Evolutionary conservation across 176 grass and related monocot genomes (phyloP).

Genomic region (Aegilops longissima): DNA sequence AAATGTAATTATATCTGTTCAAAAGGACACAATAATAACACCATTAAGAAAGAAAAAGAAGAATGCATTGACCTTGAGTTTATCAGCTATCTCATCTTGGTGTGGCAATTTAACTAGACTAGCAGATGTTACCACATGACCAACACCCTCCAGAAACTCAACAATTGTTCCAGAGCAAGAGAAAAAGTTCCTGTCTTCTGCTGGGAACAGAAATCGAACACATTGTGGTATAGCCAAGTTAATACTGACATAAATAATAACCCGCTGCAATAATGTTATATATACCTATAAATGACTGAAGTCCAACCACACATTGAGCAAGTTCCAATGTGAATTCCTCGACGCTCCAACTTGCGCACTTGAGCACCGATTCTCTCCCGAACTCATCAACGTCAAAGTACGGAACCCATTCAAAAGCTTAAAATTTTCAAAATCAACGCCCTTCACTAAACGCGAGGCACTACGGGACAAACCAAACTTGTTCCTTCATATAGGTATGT

Average conservation of each 20-base stretch:
- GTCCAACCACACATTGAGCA: conserved; percentile 30
- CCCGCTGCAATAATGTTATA: not conserved
- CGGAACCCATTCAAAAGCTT: conserved; percentile 2
- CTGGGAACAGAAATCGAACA: not conserved
- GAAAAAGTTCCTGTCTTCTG: conserved; percentile 15
- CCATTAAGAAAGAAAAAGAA: not conserved
- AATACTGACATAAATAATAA: conserved; percentile 5
- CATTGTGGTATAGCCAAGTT: not conserved
- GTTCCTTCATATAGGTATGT: no score
- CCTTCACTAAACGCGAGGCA: not conserved
- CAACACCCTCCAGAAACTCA: not conserved
- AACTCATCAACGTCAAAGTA: conserved; percentile 16
- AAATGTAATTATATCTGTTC: not conserved
- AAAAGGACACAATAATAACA: not conserved
- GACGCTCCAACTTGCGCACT: not conserved
- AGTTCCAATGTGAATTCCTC: conserved; percentile 27
- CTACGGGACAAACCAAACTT: no score
- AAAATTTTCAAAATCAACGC: not conserved
- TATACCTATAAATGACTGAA: conserved; percentile 16
- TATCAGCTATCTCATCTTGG: conserved; percentile 10
- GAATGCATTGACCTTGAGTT: conserved; percentile 22
- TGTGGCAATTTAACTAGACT: conserved; percentile 23
- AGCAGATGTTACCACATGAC: conserved; percentile 29
- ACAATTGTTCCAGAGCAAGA: conserved; percentile 21
- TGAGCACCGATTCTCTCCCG: conserved; percentile 4